These are phyloP conservation scores for Wickerhamomyces chambardii DNA, from an alignment of 805 yeast species.

Conservation along the genomic window DNA sequence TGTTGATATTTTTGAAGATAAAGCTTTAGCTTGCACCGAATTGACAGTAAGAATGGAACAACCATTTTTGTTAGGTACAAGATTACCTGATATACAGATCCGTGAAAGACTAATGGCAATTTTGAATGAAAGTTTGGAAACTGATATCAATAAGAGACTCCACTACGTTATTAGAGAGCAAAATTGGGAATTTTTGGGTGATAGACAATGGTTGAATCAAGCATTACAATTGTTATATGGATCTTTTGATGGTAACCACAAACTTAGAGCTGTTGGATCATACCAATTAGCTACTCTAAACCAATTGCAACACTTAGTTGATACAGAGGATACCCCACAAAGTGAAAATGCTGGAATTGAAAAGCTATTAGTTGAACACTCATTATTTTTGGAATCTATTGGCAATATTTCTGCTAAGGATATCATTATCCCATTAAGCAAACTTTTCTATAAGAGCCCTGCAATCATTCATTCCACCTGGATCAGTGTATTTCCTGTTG, in stretches of 20 bases:
- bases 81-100: slow-evolving; percentile 65
- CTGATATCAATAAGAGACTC: slow-evolving; percentile 67
- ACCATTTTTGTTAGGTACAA: slow-evolving; percentile 90
- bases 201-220: slow-evolving; percentile 91
- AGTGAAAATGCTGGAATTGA: slow-evolving; percentile 18
- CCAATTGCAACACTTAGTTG: slow-evolving; percentile 23
- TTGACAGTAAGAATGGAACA: slow-evolving; percentile 93
- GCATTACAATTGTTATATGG: slow-evolving; percentile 84
- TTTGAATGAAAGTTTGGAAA: slow-evolving; percentile 69
- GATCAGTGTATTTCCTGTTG: slow-evolving; percentile 76
- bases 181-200: slow-evolving; percentile 94
- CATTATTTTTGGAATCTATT: slow-evolving; percentile 16
- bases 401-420: slow-evolving; percentile 42
- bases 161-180: slow-evolving; percentile 90
- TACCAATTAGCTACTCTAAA: slow-evolving; percentile 44
- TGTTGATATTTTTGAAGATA: slow-evolving; percentile 79
- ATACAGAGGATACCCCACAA: slow-evolving; percentile 13
- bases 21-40: slow-evolving; percentile 71
- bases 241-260: slow-evolving; percentile 47
- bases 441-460: slow-evolving; percentile 74
- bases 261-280: slow-evolving; percentile 37
- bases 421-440: slow-evolving; percentile 63
- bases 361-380: slow-evolving; percentile 24
- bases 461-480: slow-evolving; percentile 77
- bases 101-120: slow-evolving; percentile 75